Base-by-base conservation (phyloP, 495 filamentous ascomycete species). In the Extremus antarcticus region DNA sequence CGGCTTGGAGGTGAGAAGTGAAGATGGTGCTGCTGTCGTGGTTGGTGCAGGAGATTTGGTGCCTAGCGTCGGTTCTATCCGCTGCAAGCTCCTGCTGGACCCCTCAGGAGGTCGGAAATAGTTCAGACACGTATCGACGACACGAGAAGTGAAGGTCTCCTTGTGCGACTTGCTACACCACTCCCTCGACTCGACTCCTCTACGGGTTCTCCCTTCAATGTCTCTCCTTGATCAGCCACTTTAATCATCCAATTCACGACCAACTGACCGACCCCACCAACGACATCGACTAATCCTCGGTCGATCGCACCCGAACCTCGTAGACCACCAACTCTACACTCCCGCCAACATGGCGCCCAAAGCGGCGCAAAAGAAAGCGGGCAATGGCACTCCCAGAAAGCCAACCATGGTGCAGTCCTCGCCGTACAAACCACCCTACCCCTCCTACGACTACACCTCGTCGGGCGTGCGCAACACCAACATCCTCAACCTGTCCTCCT, bases 381-480 rank as follows among this genome's bases (percentile, higher is more conserved):
- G 19, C 43, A 55, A 13, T 39, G 46, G 46, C 46, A 43, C 54
- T 17, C 22, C 46, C 19, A 35, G 2, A 21, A 20, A 20, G 23
- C 10, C 25, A 2, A 25, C 19, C 4, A 53, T 47, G 55, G 35
- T 25, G 13, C 55, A 58, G 21, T 53, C 55, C 21, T 47, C 48
- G 25, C 55, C 55, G 2, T 13, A 23, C 25, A 59, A 54, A 24
- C 57, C 57, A 10, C 58, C 57, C 16, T 41, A 61, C 47, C 53
- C 54, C 43, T 51, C 45, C 19, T 55, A 58, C 56, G 78, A 80
- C 64, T 87, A 85, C 69, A 77, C 77, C 20, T 85, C 83, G 4
- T 75, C 83, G 20, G 83, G 83, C 47, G 71, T 75, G 47, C 60
- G 51, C 47, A 82, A 89, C 70, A 78, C 86, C 69, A 84, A 87